These are phyloP conservation scores for Mycothermus thermophilus DNA, from an alignment of 495 filamentous ascomycete species.

Conservation along the genomic window DNA sequence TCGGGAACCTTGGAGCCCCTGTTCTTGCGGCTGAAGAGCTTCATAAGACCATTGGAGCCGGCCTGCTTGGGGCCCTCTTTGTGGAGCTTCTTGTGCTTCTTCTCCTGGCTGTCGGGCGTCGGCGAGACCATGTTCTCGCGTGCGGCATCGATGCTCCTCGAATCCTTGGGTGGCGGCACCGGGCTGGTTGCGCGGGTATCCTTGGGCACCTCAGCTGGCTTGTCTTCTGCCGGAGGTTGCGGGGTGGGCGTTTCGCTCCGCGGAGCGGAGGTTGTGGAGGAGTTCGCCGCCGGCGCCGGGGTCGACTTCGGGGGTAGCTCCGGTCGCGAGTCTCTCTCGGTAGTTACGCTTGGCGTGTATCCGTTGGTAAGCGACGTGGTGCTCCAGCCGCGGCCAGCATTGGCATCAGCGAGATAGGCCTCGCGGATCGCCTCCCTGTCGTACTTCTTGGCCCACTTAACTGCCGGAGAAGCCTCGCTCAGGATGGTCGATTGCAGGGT, in stretches of 20 bases:
- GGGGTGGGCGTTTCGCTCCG: slow-evolving; percentile 11
- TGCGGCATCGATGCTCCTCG: slow-evolving; percentile 22
- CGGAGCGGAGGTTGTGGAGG: slow-evolving; percentile 6
- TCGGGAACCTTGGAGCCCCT: slow-evolving; percentile 38
- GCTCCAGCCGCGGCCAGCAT: slow-evolving; percentile 47
- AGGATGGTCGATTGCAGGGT: slow-evolving; percentile 78
- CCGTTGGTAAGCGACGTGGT: slow-evolving; percentile 20
- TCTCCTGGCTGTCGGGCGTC: slow-evolving; percentile 34
- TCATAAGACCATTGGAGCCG: slow-evolving; percentile 38
- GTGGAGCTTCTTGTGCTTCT: slow-evolving; percentile 41
- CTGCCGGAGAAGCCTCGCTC: slow-evolving; percentile 76
- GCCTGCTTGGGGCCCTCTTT: slow-evolving; percentile 37
- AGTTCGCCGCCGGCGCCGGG: slow-evolving; percentile 3
- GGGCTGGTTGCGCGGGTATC: slow-evolving; percentile 21
- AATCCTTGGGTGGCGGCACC: slow-evolving; percentile 26
- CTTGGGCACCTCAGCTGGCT: slow-evolving; percentile 20
- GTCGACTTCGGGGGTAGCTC: slow-evolving; percentile 23
- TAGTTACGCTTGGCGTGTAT: slow-evolving; percentile 9
- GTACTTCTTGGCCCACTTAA: slow-evolving; percentile 89
- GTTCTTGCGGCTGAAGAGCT: slow-evolving; percentile 51
- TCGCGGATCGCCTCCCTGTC: slow-evolving; percentile 73
- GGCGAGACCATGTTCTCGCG: slow-evolving; percentile 32
- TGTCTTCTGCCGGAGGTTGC: slow-evolving; percentile 13
- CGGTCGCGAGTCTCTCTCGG: slow-evolving; percentile 18
- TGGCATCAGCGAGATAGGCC: slow-evolving; percentile 61